phyloP scores from a whole-genome alignment of 768 basidiomycete species.

The Lactifluus piperatus region DNA sequence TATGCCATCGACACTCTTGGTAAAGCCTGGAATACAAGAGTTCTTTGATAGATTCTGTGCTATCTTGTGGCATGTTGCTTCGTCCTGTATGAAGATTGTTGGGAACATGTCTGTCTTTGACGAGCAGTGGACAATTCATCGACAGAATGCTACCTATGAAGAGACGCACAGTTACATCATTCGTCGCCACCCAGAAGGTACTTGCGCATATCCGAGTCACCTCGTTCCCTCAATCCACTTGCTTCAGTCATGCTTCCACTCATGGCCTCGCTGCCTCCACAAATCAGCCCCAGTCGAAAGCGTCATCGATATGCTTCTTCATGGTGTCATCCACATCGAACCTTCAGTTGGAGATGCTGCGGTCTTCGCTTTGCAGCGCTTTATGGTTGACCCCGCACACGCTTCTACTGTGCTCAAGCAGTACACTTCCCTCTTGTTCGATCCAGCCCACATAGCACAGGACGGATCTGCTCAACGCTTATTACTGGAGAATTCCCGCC shows the following conservation, averaged over 20 bases:
- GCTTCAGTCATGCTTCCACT: conserved; percentile 68
- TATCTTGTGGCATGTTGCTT: conserved; percentile 48
- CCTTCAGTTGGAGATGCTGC: conserved; percentile 65
- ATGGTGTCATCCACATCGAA: conserved; percentile 81
- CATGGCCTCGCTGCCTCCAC: conserved; percentile 78
- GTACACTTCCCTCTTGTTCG: conserved; percentile 68
- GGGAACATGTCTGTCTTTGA: conserved; percentile 79
- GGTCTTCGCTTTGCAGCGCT: conserved; percentile 55
- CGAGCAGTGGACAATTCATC: conserved; percentile 66
- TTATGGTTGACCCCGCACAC: conserved; percentile 53
- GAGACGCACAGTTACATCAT: conserved; percentile 61
- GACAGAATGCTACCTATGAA: conserved; percentile 51
- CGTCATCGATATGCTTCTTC: conserved; percentile 69
- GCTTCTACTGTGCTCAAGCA: conserved; percentile 51
- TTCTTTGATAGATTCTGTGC: conserved; percentile 60
- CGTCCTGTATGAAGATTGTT: conserved; percentile 51
- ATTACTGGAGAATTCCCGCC: conserved; percentile 53
- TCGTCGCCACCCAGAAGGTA: conserved; percentile 57
- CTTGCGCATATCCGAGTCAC: conserved; percentile 57
- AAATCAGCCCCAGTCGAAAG: conserved; percentile 44
- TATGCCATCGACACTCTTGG: conserved; percentile 43
- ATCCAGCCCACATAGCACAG: conserved; percentile 49
- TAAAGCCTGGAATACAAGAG: conserved; percentile 61
- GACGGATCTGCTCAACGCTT: conserved; percentile 58
- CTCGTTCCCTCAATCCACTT: conserved; percentile 57